These are phyloP conservation scores for Ganoderma resinaceum DNA, from an alignment of 1,284 basidiomycete species.

Conservation along the genomic window DNA sequence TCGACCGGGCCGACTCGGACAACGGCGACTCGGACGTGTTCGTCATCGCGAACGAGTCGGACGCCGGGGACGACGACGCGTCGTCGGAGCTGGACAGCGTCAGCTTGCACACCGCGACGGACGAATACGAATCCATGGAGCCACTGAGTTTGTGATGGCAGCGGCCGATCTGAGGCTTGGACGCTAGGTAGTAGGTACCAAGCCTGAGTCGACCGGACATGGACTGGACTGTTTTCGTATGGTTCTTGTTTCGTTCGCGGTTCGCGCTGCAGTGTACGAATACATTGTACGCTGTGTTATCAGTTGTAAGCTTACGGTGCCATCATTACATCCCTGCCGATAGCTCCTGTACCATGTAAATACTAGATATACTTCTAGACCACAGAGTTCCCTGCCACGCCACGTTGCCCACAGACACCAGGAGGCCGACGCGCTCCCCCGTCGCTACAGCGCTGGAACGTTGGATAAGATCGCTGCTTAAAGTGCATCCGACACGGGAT, in stretches of 20 bases:
- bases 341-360: neutral
- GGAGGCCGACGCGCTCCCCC: too few species aligned
- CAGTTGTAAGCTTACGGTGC: neutral
- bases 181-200: neutral
- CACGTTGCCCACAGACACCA: too few species aligned
- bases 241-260: neutral
- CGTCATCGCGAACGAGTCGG: conserved; percentile 27
- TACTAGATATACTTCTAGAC: neutral
- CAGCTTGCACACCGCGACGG: conserved; percentile 16
- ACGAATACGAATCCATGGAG: conserved; percentile 13
- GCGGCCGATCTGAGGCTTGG: neutral
- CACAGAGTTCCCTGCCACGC: too few species aligned
- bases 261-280: neutral
- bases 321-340: neutral
- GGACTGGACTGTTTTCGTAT: neutral
- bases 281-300: neutral
- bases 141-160: neutral
- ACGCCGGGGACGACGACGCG: conserved; percentile 4
- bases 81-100: conserved; percentile 20
- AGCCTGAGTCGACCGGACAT: neutral
- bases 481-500: too few species aligned
- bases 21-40: too few species aligned
- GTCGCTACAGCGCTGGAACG: too few species aligned
- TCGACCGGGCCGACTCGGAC: neutral
- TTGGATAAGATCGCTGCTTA: too few species aligned